Evolutionary conservation across 306 rosid species (phyloP).

Genomic region (Castanopsis chinensis): DNA sequence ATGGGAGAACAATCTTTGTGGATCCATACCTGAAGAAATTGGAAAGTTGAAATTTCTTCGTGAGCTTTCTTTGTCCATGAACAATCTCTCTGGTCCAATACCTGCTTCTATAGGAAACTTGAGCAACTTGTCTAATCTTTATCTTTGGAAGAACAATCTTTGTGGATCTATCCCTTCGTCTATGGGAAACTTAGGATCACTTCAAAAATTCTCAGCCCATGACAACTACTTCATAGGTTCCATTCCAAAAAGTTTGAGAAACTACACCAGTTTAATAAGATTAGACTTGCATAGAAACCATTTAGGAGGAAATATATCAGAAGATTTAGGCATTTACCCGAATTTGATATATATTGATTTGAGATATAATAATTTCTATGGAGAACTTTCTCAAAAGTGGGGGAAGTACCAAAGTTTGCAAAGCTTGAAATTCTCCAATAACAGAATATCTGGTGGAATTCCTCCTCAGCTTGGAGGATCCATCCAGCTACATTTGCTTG

Average conservation of each 20-base stretch:
- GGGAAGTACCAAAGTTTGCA: too few relatives aligned
- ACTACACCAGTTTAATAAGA: conserved; percentile 25
- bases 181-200: background rate
- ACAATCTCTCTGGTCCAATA: conserved; percentile 18
- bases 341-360: conserved; percentile 10
- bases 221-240: too few relatives aligned
- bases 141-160: background rate
- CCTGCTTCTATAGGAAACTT: conserved; percentile 17
- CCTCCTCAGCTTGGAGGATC: too few relatives aligned
- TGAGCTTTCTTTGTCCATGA: background rate
- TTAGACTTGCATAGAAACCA: conserved; percentile 12
- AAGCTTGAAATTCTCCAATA: too few relatives aligned
- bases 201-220: background rate
- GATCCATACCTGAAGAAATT: background rate
- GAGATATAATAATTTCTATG: background rate
- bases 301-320: conserved; percentile 32
- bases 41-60: background rate
- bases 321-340: conserved; percentile 39
- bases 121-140: background rate
- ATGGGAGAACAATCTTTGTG: too few relatives aligned
- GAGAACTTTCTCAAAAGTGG: too few relatives aligned
- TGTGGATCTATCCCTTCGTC: conserved; percentile 4
- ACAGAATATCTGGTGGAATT: too few relatives aligned
- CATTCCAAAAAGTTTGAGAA: background rate
- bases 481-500: background rate